phyloP scores from a whole-genome alignment of 805 yeast species.

The Ogataea populi-albae region DNA sequence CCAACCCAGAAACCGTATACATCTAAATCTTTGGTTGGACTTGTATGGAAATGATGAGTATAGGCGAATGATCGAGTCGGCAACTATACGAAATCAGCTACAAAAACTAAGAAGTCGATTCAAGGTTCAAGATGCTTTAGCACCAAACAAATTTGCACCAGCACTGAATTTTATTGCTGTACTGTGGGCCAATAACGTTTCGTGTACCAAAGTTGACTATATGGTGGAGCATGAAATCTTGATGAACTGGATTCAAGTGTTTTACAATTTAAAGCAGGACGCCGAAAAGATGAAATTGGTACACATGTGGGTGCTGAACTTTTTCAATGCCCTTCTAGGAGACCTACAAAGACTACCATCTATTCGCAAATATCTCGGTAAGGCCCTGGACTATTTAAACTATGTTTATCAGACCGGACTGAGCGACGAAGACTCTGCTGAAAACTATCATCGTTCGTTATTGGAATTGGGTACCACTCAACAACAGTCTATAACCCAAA shows the following conservation, averaged over 20 bases:
- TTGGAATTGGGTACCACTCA: not conserved
- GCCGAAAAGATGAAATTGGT: conserved; percentile 7
- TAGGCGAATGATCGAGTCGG: conserved; percentile 19
- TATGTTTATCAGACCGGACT: conserved; percentile 13
- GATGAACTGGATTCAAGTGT: conserved; percentile 14
- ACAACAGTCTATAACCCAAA: conserved; percentile 8
- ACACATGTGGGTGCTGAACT: conserved; percentile 6
- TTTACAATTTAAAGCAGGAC: conserved; percentile 3
- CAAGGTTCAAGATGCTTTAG: not conserved
- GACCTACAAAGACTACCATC: conserved; percentile 4
- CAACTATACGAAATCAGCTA: conserved; percentile 59
- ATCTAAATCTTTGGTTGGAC: conserved; percentile 33
- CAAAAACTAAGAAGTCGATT: conserved; percentile 20
- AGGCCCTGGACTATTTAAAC: conserved; percentile 17
- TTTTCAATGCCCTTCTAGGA: conserved; percentile 5
- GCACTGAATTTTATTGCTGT: conserved; percentile 7
- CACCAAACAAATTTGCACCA: not conserved
- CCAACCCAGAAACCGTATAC: conserved; percentile 12
- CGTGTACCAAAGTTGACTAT: conserved; percentile 11
- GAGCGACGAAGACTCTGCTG: conserved; percentile 1
- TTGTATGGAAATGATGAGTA: conserved; percentile 28
- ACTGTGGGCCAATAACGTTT: conserved; percentile 10
- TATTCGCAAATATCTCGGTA: conserved; percentile 9
- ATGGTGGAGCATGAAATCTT: conserved; percentile 21
- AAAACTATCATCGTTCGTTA: not conserved